Evolutionary conservation across 1,284 basidiomycete species (phyloP).

Genomic region (Moesziomyces sp.): DNA sequence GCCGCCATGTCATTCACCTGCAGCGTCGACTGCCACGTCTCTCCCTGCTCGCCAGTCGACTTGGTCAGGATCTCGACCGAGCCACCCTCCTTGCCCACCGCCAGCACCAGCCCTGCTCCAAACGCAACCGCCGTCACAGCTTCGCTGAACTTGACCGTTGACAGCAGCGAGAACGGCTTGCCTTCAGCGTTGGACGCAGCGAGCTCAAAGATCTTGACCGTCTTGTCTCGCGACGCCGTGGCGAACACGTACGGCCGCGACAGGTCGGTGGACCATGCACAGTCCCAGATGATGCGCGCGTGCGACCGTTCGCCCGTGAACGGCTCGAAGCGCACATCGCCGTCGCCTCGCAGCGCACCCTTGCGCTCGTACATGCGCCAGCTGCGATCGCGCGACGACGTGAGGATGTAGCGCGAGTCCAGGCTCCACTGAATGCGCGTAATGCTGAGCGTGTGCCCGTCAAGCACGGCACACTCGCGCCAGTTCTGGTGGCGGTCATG

Average conservation of each 20-base stretch:
- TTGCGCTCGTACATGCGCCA: slow-evolving; percentile 82
- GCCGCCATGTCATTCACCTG: slow-evolving; percentile 47
- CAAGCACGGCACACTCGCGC: slow-evolving; percentile 74
- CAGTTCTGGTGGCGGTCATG: slow-evolving; percentile 79
- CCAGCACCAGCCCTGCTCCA: slow-evolving; percentile 71
- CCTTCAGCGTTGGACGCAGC: slow-evolving; percentile 3
- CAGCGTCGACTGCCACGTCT: slow-evolving; percentile 25
- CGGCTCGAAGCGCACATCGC: slow-evolving; percentile 32
- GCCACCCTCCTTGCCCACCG: slow-evolving; percentile 94
- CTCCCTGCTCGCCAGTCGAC: background rate
- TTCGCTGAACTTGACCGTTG: slow-evolving; percentile 45
- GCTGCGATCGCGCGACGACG: slow-evolving; percentile 88
- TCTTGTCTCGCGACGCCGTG: slow-evolving; percentile 94
- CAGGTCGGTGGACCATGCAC: slow-evolving; percentile 77
- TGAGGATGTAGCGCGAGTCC: slow-evolving; percentile 80
- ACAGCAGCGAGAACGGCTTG: slow-evolving; percentile 32
- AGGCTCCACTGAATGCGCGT: slow-evolving; percentile 89
- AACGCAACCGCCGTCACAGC: slow-evolving; percentile 52
- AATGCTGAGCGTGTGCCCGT: slow-evolving; percentile 88
- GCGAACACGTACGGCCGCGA: slow-evolving; percentile 75
- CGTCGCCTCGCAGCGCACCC: background rate
- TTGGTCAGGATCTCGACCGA: slow-evolving; percentile 76
- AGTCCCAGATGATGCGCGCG: slow-evolving; percentile 94
- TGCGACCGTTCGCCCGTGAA: slow-evolving; percentile 78
- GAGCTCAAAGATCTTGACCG: slow-evolving; percentile 71